Evolutionary conservation across 139 green algal genomes (phyloP).

Genomic region (Micractinium sp.): DNA sequence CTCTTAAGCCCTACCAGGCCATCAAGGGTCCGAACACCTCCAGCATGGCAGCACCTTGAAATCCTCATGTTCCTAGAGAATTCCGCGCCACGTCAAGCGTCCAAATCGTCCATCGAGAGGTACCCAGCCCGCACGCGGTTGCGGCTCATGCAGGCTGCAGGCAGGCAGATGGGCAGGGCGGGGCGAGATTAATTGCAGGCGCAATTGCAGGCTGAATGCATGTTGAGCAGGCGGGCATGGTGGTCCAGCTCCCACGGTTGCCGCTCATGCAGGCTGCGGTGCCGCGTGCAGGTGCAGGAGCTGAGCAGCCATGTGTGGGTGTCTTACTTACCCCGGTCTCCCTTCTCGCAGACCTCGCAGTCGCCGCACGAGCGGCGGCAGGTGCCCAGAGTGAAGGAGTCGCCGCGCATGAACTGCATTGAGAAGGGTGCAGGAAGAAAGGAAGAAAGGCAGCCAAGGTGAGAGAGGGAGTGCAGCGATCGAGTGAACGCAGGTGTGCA

Average conservation of each 20-base stretch:
- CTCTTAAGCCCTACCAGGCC: too few species aligned
- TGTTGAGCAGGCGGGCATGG: background rate
- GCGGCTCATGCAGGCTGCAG: constrained; percentile 36
- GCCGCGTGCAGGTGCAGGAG: background rate
- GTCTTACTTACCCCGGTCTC: constrained; percentile 3
- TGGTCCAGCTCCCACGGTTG: background rate
- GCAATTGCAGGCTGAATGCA: too few species aligned
- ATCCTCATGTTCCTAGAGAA: background rate
- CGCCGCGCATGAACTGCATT: constrained; percentile 37
- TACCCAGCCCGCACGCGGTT: constrained; percentile 45
- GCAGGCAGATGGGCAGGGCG: background rate
- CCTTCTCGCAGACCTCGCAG: constrained; percentile 21
- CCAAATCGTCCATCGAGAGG: constrained; percentile 34
- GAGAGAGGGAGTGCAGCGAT: too few species aligned
- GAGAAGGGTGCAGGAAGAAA: too few species aligned
- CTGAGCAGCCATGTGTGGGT: too few species aligned
- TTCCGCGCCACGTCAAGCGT: background rate
- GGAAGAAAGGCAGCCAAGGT: too few species aligned
- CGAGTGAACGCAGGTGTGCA: too few species aligned
- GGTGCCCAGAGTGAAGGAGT: constrained; percentile 18
- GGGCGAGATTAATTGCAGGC: too few species aligned
- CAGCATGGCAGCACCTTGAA: too few species aligned
- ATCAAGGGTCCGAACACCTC: too few species aligned
- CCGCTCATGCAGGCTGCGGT: background rate
- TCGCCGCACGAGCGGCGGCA: constrained; percentile 31